phyloP scores from a whole-genome alignment of 208 protist genomes.

The Wallacemonas sp. region DNA sequence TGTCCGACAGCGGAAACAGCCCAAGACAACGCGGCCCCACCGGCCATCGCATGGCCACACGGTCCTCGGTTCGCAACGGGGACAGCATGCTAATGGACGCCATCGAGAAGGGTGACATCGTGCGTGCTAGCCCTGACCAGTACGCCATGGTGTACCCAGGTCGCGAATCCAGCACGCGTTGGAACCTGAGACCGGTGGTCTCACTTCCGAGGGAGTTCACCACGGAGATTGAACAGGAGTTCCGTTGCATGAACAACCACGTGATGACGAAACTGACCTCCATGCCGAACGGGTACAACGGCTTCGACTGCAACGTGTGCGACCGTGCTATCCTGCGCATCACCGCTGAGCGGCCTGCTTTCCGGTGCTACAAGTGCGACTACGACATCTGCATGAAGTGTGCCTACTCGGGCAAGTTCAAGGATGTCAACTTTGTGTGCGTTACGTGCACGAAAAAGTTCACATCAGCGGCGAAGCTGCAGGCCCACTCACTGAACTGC shows the following conservation, averaged over 20 bases:
- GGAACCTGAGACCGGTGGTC: constrained; percentile 65
- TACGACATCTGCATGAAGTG: constrained; percentile 87
- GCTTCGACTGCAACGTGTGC: constrained; percentile 91
- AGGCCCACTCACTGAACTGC: constrained; percentile 74
- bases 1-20: constrained; percentile 17
- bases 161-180: constrained; percentile 66
- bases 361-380: constrained; percentile 89
- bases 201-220: constrained; percentile 78
- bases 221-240: constrained; percentile 43
- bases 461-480: constrained; percentile 67
- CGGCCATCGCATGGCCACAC: constrained; percentile 12
- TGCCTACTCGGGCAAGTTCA: constrained; percentile 65
- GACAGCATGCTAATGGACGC: constrained; percentile 36
- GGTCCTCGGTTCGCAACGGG: constrained; percentile 37
- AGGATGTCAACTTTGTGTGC: constrained; percentile 86
- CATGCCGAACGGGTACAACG: constrained; percentile 84
- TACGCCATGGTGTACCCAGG: constrained; percentile 81
- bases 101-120: constrained; percentile 32
- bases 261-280: constrained; percentile 82
- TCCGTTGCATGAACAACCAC: constrained; percentile 83
- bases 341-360: constrained; percentile 56
- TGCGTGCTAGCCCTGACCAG: constrained; percentile 64
- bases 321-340: constrained; percentile 75
- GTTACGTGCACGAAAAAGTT: constrained; percentile 84
- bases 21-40: neutral